Percentiles rank a stretch among this genome's conserved stretches.
Evolutionary conservation across 108 stramenopile genomes (phyloP).

Genomic region (Cyclotella cryptica): DNA sequence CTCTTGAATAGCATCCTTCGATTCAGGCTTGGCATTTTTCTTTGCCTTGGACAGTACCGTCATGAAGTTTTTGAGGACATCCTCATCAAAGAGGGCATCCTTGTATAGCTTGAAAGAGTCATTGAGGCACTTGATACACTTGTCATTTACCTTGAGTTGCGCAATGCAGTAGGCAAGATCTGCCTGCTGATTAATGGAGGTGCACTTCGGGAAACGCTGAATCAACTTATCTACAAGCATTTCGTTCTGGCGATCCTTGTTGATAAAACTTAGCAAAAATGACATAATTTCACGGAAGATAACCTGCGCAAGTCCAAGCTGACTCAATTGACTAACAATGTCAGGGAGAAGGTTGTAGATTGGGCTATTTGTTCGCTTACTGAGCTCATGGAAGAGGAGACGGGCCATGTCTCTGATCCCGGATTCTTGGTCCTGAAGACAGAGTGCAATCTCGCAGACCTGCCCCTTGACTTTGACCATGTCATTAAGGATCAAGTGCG

Average conservation of each 20-base stretch:
- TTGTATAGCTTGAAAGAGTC: constrained; percentile 92
- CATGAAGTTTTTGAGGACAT: constrained; percentile 82
- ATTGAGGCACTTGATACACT: constrained; percentile 81
- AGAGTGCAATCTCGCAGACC: constrained; percentile 95
- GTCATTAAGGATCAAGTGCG: constrained; percentile 97
- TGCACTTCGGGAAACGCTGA: constrained; percentile 87
- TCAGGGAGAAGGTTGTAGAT: constrained; percentile 99
- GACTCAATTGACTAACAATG: constrained; percentile 93
- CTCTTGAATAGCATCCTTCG: constrained; percentile 85
- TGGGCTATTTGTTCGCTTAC: constrained; percentile 93
- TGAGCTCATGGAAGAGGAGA: constrained; percentile 94
- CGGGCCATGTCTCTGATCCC: constrained; percentile 92
- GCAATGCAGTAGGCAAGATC: constrained; percentile 95
- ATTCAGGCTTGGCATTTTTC: constrained; percentile 82
- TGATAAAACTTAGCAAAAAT: constrained; percentile 96
- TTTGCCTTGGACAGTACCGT: constrained; percentile 83
- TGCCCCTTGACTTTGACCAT: constrained; percentile 99
- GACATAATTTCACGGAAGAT: constrained; percentile 90
- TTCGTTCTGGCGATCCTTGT: constrained; percentile 95
- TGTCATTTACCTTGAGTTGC: constrained; percentile 90
- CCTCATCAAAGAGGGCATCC: constrained; percentile 91
- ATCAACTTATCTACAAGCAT: constrained; percentile 93
- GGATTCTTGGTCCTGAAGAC: constrained; percentile 85
- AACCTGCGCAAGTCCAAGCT: constrained; percentile 62
- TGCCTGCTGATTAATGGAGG: constrained; percentile 74